These are phyloP conservation scores for Stipa capillata DNA, from an alignment of 176 grass and related monocot species.

Conservation along the genomic window DNA sequence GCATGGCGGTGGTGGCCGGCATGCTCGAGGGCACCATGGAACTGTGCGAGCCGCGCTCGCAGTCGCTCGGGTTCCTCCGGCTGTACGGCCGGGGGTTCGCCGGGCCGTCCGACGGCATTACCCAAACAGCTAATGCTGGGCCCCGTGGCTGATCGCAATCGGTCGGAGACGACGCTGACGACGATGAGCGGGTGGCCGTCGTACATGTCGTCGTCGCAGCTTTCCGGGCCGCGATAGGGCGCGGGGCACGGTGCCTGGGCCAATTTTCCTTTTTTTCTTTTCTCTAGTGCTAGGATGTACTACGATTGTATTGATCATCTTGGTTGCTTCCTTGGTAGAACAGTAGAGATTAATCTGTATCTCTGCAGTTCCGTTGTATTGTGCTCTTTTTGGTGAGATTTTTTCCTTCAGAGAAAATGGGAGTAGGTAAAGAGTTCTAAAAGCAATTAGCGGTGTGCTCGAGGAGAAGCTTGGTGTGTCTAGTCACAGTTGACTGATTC, in stretches of 20 bases:
- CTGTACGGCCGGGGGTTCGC: conserved; percentile 47
- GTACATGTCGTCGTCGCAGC: conserved; percentile 53
- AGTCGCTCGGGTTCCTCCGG: conserved; percentile 40
- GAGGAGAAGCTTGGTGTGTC: too few relatives aligned
- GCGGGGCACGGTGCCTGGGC: neutral
- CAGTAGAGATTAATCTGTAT: neutral
- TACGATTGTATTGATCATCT: neutral
- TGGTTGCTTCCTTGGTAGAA: neutral
- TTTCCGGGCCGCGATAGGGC: conserved; percentile 61
- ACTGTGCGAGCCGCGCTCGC: conserved; percentile 26
- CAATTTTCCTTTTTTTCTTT: neutral
- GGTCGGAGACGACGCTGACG: conserved; percentile 15
- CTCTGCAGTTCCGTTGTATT: neutral
- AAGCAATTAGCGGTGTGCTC: too few relatives aligned
- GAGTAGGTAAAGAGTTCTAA: neutral
- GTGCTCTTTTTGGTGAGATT: neutral
- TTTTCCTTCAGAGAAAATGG: neutral
- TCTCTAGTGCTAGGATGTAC: neutral
- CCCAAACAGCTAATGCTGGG: neutral
- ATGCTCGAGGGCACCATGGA: conserved; percentile 69
- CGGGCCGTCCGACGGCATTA: conserved; percentile 2
- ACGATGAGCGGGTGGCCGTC: conserved; percentile 52
- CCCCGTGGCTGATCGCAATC: neutral
- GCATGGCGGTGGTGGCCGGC: conserved; percentile 48
- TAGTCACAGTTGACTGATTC: too few relatives aligned